phyloP scores from a whole-genome alignment of 2,329 filamentous ascomycete genomes.

The Curvularia verruculosa region DNA sequence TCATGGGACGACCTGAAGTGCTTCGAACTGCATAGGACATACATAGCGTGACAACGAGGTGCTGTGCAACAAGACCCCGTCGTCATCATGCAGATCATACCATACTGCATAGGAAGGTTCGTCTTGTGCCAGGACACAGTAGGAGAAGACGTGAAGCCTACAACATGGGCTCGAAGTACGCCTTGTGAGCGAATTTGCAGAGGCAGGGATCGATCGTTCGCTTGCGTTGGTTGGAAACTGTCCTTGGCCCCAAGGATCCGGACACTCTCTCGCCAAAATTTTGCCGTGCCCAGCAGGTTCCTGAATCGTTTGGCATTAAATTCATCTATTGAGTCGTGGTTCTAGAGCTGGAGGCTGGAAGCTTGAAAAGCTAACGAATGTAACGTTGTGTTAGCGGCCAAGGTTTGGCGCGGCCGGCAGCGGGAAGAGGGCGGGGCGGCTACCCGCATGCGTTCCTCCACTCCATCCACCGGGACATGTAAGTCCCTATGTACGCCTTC shows the following conservation, averaged over 20 bases:
- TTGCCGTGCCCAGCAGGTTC: background rate
- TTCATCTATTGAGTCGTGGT: background rate
- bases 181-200: background rate
- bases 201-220: background rate
- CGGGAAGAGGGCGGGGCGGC: constrained; percentile 13
- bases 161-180: background rate
- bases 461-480: constrained; percentile 1
- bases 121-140: background rate
- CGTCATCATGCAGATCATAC: background rate
- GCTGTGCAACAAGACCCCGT: background rate
- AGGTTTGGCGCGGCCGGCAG: background rate
- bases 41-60: background rate
- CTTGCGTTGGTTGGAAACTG: background rate
- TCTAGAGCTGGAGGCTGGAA: background rate
- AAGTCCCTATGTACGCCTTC: background rate
- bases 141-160: background rate
- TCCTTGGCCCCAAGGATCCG: background rate
- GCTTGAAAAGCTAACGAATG: background rate
- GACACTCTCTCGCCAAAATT: background rate
- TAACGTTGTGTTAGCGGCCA: constrained; percentile 3
- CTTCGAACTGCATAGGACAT: background rate
- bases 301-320: background rate
- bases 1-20: background rate
- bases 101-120: background rate
- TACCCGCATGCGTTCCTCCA: constrained; percentile 3